Evolutionary conservation across 768 basidiomycete species (phyloP).

Genomic region (Pholiota microspora): DNA sequence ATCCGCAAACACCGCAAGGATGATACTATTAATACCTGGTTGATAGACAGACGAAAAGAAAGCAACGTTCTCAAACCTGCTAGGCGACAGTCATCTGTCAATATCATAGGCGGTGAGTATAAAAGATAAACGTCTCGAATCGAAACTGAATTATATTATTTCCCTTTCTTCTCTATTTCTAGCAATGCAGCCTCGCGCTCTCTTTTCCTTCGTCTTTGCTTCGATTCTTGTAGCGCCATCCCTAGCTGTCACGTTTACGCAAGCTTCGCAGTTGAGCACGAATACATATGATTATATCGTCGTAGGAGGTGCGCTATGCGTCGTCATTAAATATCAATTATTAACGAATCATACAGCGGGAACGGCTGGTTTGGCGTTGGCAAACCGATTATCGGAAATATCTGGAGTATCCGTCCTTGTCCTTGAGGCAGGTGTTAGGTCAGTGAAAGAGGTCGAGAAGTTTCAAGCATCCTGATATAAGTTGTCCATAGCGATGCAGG

Average conservation of each 20-base stretch:
- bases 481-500: slow-evolving; percentile 10
- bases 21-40: neutral
- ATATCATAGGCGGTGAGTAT: neutral
- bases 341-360: neutral
- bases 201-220: neutral
- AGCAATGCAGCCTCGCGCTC: neutral
- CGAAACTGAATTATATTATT: neutral
- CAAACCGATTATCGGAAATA: slow-evolving; percentile 11
- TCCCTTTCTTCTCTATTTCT: neutral
- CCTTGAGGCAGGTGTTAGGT: slow-evolving; percentile 13
- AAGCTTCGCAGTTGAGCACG: slow-evolving; percentile 1
- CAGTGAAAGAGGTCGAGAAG: neutral
- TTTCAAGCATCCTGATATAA: neutral
- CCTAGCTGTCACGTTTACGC: neutral
- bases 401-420: slow-evolving; percentile 7
- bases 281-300: slow-evolving; percentile 12
- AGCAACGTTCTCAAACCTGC: neutral
- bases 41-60: neutral
- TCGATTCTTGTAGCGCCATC: neutral
- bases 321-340: neutral
- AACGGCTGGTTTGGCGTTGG: slow-evolving; percentile 10
- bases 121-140: neutral
- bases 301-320: slow-evolving; percentile 6
- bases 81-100: neutral
- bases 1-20: neutral